Evolutionary conservation across 2,329 filamentous ascomycete genomes (phyloP).

Genomic region (Thelonectria rubi): DNA sequence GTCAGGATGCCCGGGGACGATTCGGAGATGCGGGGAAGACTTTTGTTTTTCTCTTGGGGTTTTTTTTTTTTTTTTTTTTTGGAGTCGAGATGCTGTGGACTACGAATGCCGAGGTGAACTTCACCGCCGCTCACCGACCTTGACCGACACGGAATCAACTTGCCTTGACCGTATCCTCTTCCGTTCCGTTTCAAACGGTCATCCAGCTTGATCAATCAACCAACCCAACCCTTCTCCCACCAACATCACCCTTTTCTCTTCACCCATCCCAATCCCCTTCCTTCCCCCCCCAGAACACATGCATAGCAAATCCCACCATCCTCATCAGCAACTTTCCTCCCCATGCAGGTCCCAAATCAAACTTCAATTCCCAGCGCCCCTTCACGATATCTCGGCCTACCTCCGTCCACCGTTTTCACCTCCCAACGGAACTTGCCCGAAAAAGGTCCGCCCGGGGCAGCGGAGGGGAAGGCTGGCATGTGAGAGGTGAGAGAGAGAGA

Average conservation of each 20-base stretch:
- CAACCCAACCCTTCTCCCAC: neutral
- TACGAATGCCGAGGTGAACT: neutral
- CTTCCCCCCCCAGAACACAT: no score
- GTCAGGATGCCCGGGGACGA: neutral
- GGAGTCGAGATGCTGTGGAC: neutral
- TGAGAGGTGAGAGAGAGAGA: constrained; percentile 27
- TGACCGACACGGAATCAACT: no score
- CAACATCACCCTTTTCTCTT: neutral
- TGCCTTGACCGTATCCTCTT: neutral
- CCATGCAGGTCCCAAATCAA: no score
- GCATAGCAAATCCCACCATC: no score
- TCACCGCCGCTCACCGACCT: neutral
- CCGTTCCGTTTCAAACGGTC: neutral
- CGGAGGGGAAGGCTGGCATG: constrained; percentile 46
- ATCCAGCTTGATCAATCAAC: neutral
- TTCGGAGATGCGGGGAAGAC: constrained; percentile 1
- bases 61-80: no score
- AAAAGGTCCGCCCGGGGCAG: constrained; percentile 42
- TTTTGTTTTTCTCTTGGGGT: no score
- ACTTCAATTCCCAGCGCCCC: neutral
- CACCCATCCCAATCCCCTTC: no score
- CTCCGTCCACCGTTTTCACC: constrained; percentile 31
- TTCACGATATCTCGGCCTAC: constrained; percentile 34
- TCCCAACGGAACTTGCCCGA: constrained; percentile 41
- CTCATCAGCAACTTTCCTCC: no score